Conservation (phyloP, 306 rosid species). For the Purshia tridentata region DNA sequence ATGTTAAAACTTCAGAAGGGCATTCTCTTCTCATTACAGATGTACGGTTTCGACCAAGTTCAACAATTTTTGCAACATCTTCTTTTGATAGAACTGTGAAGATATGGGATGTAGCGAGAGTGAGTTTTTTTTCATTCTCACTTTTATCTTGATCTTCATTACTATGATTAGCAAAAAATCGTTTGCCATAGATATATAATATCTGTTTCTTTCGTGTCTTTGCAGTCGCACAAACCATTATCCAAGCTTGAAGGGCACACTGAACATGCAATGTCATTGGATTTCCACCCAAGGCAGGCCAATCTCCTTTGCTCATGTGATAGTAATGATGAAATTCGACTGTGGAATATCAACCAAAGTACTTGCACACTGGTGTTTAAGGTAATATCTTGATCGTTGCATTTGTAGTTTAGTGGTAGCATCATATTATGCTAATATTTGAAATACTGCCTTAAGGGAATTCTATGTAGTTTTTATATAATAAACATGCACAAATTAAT, state of each 20-base stretch:
- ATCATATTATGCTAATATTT: background rate
- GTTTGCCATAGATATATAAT: background rate
- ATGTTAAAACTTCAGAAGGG: constrained; percentile 36
- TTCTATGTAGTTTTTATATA: background rate
- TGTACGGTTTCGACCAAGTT: constrained; percentile 53
- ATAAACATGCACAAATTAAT: background rate
- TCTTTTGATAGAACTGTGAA: constrained; percentile 59
- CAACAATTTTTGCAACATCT: constrained; percentile 65
- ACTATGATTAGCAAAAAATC: background rate
- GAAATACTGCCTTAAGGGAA: background rate
- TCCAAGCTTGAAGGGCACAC: constrained; percentile 42
- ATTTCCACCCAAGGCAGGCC: constrained; percentile 57
- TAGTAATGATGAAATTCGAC: constrained; percentile 39
- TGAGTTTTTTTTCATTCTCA: constrained; percentile 30
- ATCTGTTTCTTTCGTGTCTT: constrained; percentile 10
- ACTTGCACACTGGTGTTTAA: constrained; percentile 30
- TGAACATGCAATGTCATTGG: constrained; percentile 62
- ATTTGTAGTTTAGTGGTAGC: constrained; percentile 1
- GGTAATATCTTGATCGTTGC: constrained; percentile 42
- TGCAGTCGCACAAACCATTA: constrained; percentile 41
- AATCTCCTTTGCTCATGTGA: constrained; percentile 68
- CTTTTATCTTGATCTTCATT: constrained; percentile 20
- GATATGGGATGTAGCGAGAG: constrained; percentile 62
- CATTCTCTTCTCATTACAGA: constrained; percentile 59
- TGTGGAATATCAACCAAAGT: constrained; percentile 44